Evolutionary conservation across 2,329 filamentous ascomycete genomes (phyloP), one percentile per base, ranked within the genome.

Genomic region (Colletotrichum filicis): DNA sequence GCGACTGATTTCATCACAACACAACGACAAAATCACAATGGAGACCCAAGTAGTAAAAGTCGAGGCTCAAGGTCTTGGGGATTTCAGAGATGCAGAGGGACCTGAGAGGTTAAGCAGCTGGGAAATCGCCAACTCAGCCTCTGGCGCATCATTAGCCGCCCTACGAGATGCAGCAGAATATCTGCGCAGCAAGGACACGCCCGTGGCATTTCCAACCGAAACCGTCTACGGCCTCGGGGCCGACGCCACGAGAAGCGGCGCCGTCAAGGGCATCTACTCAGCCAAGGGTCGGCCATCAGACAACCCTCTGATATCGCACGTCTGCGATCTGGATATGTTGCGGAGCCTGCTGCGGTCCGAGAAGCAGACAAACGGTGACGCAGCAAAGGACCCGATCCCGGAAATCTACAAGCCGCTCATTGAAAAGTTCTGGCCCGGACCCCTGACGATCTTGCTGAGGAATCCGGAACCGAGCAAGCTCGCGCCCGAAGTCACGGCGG

Each of bases 141-240:
- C 81, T 7, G 75, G 77, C 26, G 77, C 79, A 7, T 80, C 81
- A 7, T 72, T 86, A 52, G 77, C 76, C 1, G 80, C 83, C 30
- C 86, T 97, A 49, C 83, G 85, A 71, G 85, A 91, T 68, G 94
- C 94, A 1, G 94, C 94, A 2, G 80, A 87, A 14, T 87, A 92
- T 75, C 85, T 98, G 46, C 89, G 86, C 64, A 86, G 87, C 22
- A 91, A 88, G 64, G 88, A 94, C 79, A 88, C 89, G 4, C 97
- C 97, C 5, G 95, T 99, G 60, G 97, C 94, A 1, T 99, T 99
- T 80, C 97, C 97, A 0, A 99, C 97, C 0, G 97, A 99, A 84
- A 99, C 97, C 0, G 97, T 99, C 0, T 99, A 99, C 81, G 97
- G 97, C 0, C 88, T 99, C 8, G 97, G 95, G n/a, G 97, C 97